phyloP scores from a whole-genome alignment of 306 rosid genomes.

The Leucaena leucocephala region DNA sequence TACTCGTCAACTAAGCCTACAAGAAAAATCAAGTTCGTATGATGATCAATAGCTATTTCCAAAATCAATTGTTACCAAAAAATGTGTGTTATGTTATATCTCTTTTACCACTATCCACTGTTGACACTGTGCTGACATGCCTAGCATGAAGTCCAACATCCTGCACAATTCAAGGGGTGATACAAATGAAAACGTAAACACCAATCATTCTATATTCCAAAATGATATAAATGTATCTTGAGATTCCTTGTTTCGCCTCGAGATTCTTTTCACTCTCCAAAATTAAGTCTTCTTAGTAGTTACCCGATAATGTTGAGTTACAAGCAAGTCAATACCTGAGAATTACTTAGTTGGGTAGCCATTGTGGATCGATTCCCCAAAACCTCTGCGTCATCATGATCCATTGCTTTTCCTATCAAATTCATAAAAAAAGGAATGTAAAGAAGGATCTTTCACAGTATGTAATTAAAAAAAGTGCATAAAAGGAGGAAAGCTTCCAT shows the following conservation, averaged over 20 bases:
- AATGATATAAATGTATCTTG: not conserved
- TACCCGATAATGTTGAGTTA: not conserved
- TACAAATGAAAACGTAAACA: conserved; percentile 23
- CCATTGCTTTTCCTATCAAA: conserved; percentile 52
- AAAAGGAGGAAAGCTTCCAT: not conserved
- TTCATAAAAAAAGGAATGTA: conserved; percentile 29
- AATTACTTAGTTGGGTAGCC: conserved; percentile 56
- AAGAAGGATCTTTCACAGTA: conserved; percentile 26
- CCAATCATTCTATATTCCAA: not conserved
- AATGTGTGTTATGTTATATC: conserved; percentile 21
- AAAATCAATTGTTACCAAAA: conserved; percentile 24
- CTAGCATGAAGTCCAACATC: conserved; percentile 92
- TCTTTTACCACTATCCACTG: conserved; percentile 82
- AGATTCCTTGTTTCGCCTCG: conserved; percentile 9
- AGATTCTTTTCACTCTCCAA: not conserved
- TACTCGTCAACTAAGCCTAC: conserved; percentile 78
- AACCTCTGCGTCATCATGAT: conserved; percentile 49
- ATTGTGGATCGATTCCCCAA: conserved; percentile 52
- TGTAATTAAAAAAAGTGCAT: not conserved
- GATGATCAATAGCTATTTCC: conserved; percentile 4
- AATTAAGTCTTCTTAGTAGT: conserved; percentile 5
- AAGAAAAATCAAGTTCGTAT: conserved; percentile 41
- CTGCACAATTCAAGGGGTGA: conserved; percentile 46
- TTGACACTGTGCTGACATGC: conserved; percentile 85
- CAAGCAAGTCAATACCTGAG: conserved; percentile 53